A percentile compares a stretch with the other conserved stretches of the same genome.
Evolutionary conservation across 345 rosid genomes (phyloP).

Genomic region (Cardamine chenopodiifolia): DNA sequence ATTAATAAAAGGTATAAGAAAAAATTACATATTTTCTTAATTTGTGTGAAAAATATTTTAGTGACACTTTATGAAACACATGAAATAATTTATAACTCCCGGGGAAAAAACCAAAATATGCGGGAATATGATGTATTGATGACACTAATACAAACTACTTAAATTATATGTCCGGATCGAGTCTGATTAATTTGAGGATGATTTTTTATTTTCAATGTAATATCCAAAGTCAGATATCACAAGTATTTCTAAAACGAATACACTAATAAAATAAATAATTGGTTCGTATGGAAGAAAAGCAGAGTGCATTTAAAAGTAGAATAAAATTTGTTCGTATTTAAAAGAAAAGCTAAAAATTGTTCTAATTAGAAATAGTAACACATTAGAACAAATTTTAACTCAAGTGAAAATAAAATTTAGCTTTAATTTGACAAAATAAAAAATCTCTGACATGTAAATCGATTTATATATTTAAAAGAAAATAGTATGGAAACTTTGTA

Average conservation of each 20-base stretch:
- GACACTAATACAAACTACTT: background rate
- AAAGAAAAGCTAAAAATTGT: too few species aligned
- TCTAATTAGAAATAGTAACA: background rate
- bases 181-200: background rate
- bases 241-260: background rate
- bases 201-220: background rate
- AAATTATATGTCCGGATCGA: background rate
- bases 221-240: slow-evolving; percentile 1
- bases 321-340: too few species aligned
- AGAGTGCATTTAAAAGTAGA: too few species aligned
- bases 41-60: too few species aligned
- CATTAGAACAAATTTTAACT: background rate
- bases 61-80: too few species aligned
- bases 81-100: too few species aligned
- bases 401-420: background rate
- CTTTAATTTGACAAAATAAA: background rate
- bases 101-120: too few species aligned
- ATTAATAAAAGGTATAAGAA: too few species aligned
- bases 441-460: background rate
- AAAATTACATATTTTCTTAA: too few species aligned
- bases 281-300: slow-evolving; percentile 8
- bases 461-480: background rate
- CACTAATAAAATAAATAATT: background rate
- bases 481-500: background rate
- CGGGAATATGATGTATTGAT: background rate